Evolutionary conservation across 148 eudicot species (phyloP), one percentile per base, ranked within the genome.

Genomic region (Chenopodium formosanum): DNA sequence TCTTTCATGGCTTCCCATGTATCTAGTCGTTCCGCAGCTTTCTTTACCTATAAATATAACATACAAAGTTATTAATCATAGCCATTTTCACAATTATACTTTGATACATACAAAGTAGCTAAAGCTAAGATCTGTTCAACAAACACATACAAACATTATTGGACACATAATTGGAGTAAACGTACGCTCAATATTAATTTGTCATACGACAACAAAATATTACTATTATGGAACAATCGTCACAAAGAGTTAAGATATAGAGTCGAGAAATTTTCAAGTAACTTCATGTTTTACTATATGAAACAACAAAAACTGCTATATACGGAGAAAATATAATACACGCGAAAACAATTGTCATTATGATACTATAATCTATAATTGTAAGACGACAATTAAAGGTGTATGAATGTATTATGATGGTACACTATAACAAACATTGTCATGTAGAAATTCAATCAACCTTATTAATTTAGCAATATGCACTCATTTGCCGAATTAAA

Each of bases 1-100:
- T 79, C 82, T 44, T 82, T 79, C 73, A 78, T 73, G 1, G 76
- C 88, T 3, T 81, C 86, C 89, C 88, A 87, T 70, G 19, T 75
- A 47, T 78, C 80, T 69, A 88, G 70, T 19, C 90, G 78, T 9
- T 63, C 47, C n/a, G 78, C 83, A 40, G 88, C 88, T n/a, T 81
- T 85, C 76, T 86, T 87, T 81, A 86, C 90, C 88, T 88, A 69
- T 25, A 76, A 69, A 64, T 50, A 14, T 31, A 52, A 23, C 50
- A 63, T 27, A 17, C 11, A 63, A 13, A n/a, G 23, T 44, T 25
- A 40, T 20, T 70, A 17, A 56, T 19, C 16, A 4, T 56, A 2
- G 17, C 62, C 62, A 56, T 56, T 0, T 56, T 56, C 53, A 50
- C 14, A 50, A 50, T 1, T 50, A 10, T 13, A 13, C 17, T 16